Conservation (phyloP, 2,329 filamentous ascomycete species). For the Beauveria sp. region DNA sequence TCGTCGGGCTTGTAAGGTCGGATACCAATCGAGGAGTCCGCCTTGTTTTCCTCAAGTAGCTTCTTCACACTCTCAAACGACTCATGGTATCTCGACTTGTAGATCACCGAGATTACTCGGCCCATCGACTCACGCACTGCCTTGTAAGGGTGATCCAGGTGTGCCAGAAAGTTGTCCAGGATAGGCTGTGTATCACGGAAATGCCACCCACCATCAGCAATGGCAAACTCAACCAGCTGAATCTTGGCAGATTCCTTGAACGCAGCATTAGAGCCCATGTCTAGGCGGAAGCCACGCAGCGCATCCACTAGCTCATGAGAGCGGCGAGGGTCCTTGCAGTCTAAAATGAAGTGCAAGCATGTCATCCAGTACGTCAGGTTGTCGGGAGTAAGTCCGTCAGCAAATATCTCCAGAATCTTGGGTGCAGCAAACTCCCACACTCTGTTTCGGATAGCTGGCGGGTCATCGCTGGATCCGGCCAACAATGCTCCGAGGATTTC, state of each 20-base stretch:
- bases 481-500: conserved; percentile 88
- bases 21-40: conserved; percentile 72
- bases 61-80: conserved; percentile 74
- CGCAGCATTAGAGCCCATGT: conserved; percentile 91
- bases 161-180: conserved; percentile 76
- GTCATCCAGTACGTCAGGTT: conserved; percentile 93
- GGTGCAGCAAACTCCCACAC: conserved; percentile 90
- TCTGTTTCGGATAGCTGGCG: conserved; percentile 61
- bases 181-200: conserved; percentile 88
- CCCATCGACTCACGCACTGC: conserved; percentile 93
- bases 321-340: conserved; percentile 82
- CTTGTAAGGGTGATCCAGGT: conserved; percentile 97
- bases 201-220: conserved; percentile 89
- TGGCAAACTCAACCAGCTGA: conserved; percentile 77
- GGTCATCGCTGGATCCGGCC: conserved; percentile 71
- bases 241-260: conserved; percentile 99
- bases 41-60: conserved; percentile 71
- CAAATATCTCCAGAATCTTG: conserved; percentile 75
- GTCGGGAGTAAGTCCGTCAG: conserved; percentile 88
- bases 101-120: conserved; percentile 77
- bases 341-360: conserved; percentile 81
- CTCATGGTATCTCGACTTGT: conserved; percentile 88
- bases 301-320: conserved; percentile 79
- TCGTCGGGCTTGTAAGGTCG: conserved; percentile 73
- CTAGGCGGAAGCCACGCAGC: conserved; percentile 77